Evolutionary conservation across 139 green algal species (phyloP).

Genomic region (Desmodesmus armatus): DNA sequence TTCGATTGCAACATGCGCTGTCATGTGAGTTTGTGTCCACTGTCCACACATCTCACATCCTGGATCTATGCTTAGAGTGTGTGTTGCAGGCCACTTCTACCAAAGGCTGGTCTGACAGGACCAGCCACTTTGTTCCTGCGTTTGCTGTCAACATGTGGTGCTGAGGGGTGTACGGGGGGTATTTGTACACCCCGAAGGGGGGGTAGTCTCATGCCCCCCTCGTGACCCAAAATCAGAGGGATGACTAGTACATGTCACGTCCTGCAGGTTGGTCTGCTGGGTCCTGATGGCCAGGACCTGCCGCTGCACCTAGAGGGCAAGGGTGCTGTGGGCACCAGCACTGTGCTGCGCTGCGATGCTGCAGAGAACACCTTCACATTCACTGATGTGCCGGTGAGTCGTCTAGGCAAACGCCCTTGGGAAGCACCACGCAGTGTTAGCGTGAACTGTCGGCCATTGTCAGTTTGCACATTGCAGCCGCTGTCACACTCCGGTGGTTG

Average conservation of each 20-base stretch:
- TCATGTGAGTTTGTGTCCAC: no score
- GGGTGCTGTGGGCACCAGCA: slow-evolving; percentile 58
- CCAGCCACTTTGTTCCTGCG: not conserved
- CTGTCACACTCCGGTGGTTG: not conserved
- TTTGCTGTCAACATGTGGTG: no score
- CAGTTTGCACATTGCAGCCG: not conserved
- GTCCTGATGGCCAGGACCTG: slow-evolving; percentile 81
- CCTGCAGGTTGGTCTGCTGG: slow-evolving; percentile 88
- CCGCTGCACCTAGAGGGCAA: slow-evolving; percentile 73
- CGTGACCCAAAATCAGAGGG: no score
- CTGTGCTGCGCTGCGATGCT: slow-evolving; percentile 77
- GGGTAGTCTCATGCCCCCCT: no score
- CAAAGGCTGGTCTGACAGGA: no score
- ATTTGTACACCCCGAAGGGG: no score
- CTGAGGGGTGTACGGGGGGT: no score
- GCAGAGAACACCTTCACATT: slow-evolving; percentile 71
- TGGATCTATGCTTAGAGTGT: no score
- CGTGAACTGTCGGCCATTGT: not conserved
- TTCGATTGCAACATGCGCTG: no score
- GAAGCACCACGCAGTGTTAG: not conserved
- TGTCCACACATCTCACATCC: no score
- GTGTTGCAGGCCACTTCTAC: no score
- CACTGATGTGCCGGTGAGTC: slow-evolving; percentile 31
- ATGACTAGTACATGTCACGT: no score
- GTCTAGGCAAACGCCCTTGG: not conserved